Evolutionary conservation across 148 eudicot genomes (phyloP).

Genomic region (Camellia japonica): DNA sequence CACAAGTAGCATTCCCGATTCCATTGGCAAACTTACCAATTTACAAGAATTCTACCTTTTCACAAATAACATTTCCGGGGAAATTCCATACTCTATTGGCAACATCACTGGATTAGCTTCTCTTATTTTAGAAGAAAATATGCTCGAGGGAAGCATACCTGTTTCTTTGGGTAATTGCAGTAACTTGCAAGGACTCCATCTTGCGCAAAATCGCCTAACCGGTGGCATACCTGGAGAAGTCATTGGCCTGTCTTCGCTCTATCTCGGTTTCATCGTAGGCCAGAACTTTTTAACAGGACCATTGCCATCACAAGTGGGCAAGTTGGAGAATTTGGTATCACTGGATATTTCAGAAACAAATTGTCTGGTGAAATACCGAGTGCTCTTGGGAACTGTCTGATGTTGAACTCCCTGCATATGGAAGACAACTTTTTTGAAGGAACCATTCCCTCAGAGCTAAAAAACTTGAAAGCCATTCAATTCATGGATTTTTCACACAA

Average conservation of each 20-base stretch:
- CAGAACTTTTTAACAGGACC: constrained; percentile 16
- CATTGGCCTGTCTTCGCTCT: constrained; percentile 15
- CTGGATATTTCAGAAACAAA: constrained; percentile 20
- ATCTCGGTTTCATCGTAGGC: background rate
- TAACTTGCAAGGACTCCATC: background rate
- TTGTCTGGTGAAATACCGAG: constrained; percentile 26
- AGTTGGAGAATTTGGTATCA: constrained; percentile 1
- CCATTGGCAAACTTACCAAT: constrained; percentile 13
- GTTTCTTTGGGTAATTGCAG: constrained; percentile 17
- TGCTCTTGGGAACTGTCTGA: constrained; percentile 14
- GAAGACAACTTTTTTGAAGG: constrained; percentile 21
- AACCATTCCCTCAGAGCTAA: constrained; percentile 14
- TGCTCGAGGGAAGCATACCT: constrained; percentile 22
- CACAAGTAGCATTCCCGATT: constrained; percentile 17
- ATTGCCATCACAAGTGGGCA: constrained; percentile 23
- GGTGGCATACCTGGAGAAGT: constrained; percentile 12
- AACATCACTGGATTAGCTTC: background rate
- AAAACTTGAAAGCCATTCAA: constrained; percentile 2
- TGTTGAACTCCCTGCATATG: constrained; percentile 13
- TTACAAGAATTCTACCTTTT: constrained; percentile 4
- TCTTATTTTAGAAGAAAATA: background rate
- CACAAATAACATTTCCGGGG: constrained; percentile 13
- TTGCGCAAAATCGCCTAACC: constrained; percentile 5
- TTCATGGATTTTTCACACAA: constrained; percentile 21
- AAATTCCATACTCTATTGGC: constrained; percentile 24